Percentiles rank a stretch among this genome's conserved stretches.
These are phyloP conservation scores for Candida hungchunana DNA, from an alignment of 805 yeast genomes.

Conservation along the genomic window DNA sequence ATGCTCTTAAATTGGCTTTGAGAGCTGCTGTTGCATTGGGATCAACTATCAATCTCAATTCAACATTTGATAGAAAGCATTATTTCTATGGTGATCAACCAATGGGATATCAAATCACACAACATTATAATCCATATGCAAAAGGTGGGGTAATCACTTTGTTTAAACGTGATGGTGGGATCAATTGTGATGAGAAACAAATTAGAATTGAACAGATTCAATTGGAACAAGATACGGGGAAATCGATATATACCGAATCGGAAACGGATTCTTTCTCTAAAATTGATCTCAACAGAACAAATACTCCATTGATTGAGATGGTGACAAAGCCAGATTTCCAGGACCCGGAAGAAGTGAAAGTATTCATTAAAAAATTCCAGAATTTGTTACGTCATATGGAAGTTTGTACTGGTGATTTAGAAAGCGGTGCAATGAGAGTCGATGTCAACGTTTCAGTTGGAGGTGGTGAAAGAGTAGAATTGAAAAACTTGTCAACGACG, in stretches of 20 bases:
- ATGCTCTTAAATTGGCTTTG: constrained; percentile 66
- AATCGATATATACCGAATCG: constrained; percentile 51
- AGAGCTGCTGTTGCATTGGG: constrained; percentile 69
- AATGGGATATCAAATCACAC: constrained; percentile 92
- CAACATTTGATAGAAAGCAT: constrained; percentile 89
- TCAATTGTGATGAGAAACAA: constrained; percentile 37
- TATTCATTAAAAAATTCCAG: constrained; percentile 80
- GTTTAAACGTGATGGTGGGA: constrained; percentile 50
- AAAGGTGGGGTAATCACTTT: constrained; percentile 56
- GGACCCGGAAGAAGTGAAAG: constrained; percentile 59
- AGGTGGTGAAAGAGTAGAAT: constrained; percentile 71
- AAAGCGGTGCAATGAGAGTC: constrained; percentile 91
- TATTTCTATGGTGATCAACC: constrained; percentile 98
- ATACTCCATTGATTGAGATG: constrained; percentile 83
- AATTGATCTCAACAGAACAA: constrained; percentile 80
- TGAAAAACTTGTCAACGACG: constrained; percentile 84
- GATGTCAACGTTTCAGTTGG: constrained; percentile 89
- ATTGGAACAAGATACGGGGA: constrained; percentile 93
- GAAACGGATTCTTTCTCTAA: constrained; percentile 32
- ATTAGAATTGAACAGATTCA: constrained; percentile 79
- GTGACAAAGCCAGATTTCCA: constrained; percentile 88
- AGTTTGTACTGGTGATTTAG: constrained; percentile 86
- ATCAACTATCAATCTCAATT: constrained; percentile 47
- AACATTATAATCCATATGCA: constrained; percentile 78
- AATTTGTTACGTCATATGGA: constrained; percentile 60